Conservation (phyloP, 1,139 yeast genomes). For the Blastobotrys illinoisensis region DNA sequence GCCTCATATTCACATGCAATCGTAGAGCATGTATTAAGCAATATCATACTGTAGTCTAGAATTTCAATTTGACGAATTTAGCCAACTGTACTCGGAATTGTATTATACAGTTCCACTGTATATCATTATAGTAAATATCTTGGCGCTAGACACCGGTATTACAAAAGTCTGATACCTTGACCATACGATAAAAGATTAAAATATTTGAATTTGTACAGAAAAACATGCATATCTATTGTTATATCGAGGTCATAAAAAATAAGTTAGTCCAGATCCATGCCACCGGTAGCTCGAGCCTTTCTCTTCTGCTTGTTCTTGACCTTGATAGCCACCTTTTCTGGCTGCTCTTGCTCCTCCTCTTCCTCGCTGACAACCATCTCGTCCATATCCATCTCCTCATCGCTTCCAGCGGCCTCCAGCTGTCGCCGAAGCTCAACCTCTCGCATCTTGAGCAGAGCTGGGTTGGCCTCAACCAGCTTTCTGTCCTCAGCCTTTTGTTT, state of each 20-base stretch:
- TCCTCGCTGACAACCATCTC: conserved; percentile 33
- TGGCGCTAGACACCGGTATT: too few relatives aligned
- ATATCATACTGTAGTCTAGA: too few relatives aligned
- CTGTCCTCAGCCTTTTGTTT: conserved; percentile 78
- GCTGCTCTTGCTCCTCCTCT: conserved; percentile 44
- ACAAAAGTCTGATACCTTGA: too few relatives aligned
- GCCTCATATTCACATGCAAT: too few relatives aligned
- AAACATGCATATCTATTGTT: not conserved
- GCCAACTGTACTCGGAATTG: too few relatives aligned
- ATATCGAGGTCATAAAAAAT: not conserved
- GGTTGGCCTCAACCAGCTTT: conserved; percentile 81
- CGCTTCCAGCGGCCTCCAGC: conserved; percentile 56
- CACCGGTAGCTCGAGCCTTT: conserved; percentile 5
- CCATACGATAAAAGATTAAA: too few relatives aligned
- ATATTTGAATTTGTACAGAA: not conserved
- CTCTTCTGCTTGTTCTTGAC: conserved; percentile 54
- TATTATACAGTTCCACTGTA: too few relatives aligned
- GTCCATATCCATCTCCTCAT: conserved; percentile 37
- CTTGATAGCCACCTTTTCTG: conserved; percentile 71
- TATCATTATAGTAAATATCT: too few relatives aligned
- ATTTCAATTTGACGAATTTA: too few relatives aligned
- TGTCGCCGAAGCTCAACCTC: conserved; percentile 84
- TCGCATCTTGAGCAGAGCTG: conserved; percentile 84
- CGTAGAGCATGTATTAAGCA: too few relatives aligned
- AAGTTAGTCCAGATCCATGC: conserved; percentile 11